Evolutionary conservation across 768 basidiomycete species (phyloP), one percentile per base, ranked within the genome.

Genomic region (Podaxis carcinomalis): DNA sequence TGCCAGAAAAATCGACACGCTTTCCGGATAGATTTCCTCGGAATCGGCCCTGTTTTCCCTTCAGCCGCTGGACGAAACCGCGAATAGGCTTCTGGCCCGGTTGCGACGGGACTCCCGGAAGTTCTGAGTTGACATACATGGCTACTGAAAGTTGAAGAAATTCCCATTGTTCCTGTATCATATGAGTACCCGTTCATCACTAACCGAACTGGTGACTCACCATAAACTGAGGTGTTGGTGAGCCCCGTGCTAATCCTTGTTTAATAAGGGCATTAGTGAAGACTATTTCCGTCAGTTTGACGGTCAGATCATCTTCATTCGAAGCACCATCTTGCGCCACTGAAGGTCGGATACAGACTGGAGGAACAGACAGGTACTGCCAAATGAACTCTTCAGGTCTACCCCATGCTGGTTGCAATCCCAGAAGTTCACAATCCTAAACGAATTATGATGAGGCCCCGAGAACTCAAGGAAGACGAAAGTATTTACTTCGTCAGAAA

Each of bases 31-130:
- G 81, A 70, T 99, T 99, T 21, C 97, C 97, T 71, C 97, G 84
- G 76, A 99, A 98, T 51, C 97, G 95, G 68, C 97, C 97, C 72
- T 98, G 96, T 71, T 99, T 99, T 39, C 97, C 97, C 77, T 99
- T 99, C 53, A 99, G 78, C 2, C 97, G 92, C 68, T 99, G 97
- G 49, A 96, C 96, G 70, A 98, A 96, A 14, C 97, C 97, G 57
- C 97, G 88, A 67, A 97, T 96, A 7, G 97, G 96, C 68, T 97
- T 97, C 72, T 92, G 88, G 46, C 91, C 92, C 69, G 86, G 83
- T 72, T 91, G 88, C 2, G 90, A 87, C 0, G 90, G 90, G 10
- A 98, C 87, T 46, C 97, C 97, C 13, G 97, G 97, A 11, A 94
- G 80, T 70, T 98, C 95, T 1, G 96, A 96, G 76, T 98, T 98